Evolutionary conservation across 139 green algal genomes (phyloP).

Genomic region (Chlamydomonas urium): DNA sequence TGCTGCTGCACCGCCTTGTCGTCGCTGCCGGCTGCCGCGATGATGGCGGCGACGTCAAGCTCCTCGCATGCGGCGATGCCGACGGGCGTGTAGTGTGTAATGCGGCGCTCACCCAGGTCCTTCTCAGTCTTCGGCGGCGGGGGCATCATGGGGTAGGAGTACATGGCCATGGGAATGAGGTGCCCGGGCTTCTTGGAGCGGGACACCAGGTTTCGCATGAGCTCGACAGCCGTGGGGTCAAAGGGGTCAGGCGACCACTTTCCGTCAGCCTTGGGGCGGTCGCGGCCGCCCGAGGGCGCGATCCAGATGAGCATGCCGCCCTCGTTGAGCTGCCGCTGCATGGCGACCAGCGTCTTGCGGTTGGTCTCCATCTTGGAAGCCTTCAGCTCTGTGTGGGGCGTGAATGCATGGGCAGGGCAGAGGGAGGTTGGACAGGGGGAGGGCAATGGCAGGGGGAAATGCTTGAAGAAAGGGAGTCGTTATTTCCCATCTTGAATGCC

Average conservation of each 20-base stretch:
- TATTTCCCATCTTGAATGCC: too few species aligned
- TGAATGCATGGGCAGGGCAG: too few species aligned
- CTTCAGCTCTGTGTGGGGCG: conserved; percentile 78
- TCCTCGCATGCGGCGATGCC: conserved; percentile 69
- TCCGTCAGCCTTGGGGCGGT: conserved; percentile 66
- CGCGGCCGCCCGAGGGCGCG: conserved; percentile 79
- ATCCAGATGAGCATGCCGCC: conserved; percentile 91
- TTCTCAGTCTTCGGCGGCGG: conserved; percentile 63
- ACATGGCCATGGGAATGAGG: conserved; percentile 93
- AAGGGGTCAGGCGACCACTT: conserved; percentile 71
- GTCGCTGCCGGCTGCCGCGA: conserved; percentile 47
- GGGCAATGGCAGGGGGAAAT: too few species aligned
- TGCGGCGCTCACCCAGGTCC: conserved; percentile 72
- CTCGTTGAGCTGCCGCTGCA: conserved; percentile 50
- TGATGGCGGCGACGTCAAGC: conserved; percentile 59
- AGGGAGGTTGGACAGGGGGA: too few species aligned
- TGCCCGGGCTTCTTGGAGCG: conserved; percentile 58
- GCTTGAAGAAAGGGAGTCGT: too few species aligned
- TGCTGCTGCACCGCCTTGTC: conserved; percentile 14
- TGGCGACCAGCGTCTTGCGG: conserved; percentile 16
- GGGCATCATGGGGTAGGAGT: conserved; percentile 88
- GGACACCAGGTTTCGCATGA: conserved; percentile 69
- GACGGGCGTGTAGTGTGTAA: conserved; percentile 68
- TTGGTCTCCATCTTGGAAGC: conserved; percentile 42
- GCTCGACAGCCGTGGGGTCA: conserved; percentile 83